Evolutionary conservation across 768 basidiomycete genomes (phyloP), one percentile per base, ranked within the genome.

Genomic region (Paxillus rubicundulus): DNA sequence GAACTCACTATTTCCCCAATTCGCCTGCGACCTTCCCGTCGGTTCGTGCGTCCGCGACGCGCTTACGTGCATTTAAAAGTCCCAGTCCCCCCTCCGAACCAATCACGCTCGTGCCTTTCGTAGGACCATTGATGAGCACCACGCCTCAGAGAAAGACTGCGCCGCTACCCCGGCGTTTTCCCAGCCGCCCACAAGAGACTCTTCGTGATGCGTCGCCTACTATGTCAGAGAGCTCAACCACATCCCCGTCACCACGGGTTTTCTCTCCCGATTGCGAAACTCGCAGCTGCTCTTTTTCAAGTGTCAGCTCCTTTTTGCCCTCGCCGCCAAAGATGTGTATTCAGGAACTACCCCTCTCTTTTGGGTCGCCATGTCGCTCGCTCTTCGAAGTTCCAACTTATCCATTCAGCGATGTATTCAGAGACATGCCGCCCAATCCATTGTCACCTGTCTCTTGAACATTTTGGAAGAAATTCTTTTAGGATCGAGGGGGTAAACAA

Each of bases 41-140:
- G 3, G 18, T 48, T 36, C 39, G 54, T 1, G 46, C 52, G 10
- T 33, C 49, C 6, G 3, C 39, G 16, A 18, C 51, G 6, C 8
- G 20, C 14, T 39, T 7, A 5, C 33, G 45, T 3, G 34, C n/a
- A 41, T 63, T 62, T 18, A 37, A 33, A 36, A 45, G 33, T 49
- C 32, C 32, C 4, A 21, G 9, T 4, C 27, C 20, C 3, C 7
- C 32, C 13, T 52, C 52, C 10, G 47, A 28, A 37, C 41, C 45
- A 2, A 17, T 40, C 5, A 63, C 61, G 9, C 39, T 64, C 37
- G 38, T 64, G 7, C 50, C 61, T 0, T 9, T 7, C 8, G 47
- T 37, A 2, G 1, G 4, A 1, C n/a, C 48, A 30, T 5, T 3
- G 5, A 18, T 20, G 12, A 52, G 20, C 32, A 49, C 12, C 18